phyloP scores from a whole-genome alignment of 768 basidiomycete genomes.

The Lactifluus pinguis region DNA sequence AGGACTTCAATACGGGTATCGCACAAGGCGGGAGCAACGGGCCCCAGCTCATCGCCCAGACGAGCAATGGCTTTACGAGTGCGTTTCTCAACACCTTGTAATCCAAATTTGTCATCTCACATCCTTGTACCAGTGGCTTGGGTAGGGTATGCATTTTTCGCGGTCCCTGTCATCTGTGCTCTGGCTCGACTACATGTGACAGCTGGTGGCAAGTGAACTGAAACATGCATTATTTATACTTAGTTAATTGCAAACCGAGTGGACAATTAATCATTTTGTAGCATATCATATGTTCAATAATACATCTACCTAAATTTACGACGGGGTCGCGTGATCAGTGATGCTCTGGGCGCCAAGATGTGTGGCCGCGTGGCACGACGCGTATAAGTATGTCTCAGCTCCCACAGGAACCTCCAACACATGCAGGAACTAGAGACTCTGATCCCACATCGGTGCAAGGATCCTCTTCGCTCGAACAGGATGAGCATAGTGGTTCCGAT shows the following conservation, averaged over 20 bases:
- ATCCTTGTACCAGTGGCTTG: constrained; percentile 50
- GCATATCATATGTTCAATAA: not conserved
- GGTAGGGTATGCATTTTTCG: constrained; percentile 69
- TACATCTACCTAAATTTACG: too few species aligned
- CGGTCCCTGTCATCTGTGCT: constrained; percentile 58
- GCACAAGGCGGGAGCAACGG: constrained; percentile 41
- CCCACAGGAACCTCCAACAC: not conserved
- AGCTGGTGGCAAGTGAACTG: constrained; percentile 31
- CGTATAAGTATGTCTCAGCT: not conserved
- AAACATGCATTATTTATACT: not conserved
- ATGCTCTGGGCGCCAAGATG: too few species aligned
- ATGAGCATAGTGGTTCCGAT: not conserved
- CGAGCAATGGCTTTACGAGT: constrained; percentile 74
- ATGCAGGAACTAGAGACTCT: not conserved
- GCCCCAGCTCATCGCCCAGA: constrained; percentile 50
- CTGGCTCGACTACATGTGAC: constrained; percentile 60
- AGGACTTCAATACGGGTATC: constrained; percentile 67
- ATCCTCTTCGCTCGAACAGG: not conserved
- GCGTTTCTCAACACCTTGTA: constrained; percentile 24
- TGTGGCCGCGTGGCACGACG: not conserved
- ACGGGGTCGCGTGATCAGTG: too few species aligned
- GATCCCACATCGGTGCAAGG: not conserved
- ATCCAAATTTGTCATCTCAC: not conserved
- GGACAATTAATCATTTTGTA: constrained; percentile 1
- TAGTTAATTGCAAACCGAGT: not conserved